These are phyloP conservation scores for Pseudogymnoascus sp. DNA, from an alignment of 2,329 filamentous ascomycete species.

Conservation along the genomic window DNA sequence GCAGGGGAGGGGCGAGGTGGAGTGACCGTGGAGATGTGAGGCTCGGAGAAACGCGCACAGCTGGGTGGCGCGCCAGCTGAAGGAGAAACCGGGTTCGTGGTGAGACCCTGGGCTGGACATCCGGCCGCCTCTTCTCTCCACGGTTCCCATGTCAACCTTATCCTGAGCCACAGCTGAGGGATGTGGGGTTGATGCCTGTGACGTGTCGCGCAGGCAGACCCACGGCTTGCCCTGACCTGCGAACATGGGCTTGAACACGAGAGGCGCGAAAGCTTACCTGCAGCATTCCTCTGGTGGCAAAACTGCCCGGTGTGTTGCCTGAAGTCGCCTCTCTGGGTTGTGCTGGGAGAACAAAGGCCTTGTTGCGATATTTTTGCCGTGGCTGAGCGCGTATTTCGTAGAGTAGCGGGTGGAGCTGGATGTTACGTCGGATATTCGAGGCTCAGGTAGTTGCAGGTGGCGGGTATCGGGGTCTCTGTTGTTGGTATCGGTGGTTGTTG, in stretches of 20 bases:
- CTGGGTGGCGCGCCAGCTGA: neutral
- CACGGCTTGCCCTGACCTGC: neutral
- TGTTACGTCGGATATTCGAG: neutral
- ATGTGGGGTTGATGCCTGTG: neutral
- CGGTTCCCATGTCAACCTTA: neutral
- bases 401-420: neutral
- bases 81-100: neutral
- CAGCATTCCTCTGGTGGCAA: constrained; percentile 23
- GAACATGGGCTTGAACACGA: neutral
- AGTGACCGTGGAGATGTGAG: neutral
- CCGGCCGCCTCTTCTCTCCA: neutral
- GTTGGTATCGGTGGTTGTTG: neutral
- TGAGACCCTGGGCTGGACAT: neutral
- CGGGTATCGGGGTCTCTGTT: neutral
- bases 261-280: constrained; percentile 25
- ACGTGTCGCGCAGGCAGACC: neutral
- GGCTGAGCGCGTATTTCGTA: neutral
- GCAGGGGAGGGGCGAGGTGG: neutral
- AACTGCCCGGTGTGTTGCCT: neutral
- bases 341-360: neutral
- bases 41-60: neutral
- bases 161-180: neutral
- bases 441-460: neutral
- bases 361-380: neutral
- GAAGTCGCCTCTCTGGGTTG: neutral